Evolutionary conservation across 306 rosid species (phyloP).

Genomic region (Herpetospermum pedunculosum): DNA sequence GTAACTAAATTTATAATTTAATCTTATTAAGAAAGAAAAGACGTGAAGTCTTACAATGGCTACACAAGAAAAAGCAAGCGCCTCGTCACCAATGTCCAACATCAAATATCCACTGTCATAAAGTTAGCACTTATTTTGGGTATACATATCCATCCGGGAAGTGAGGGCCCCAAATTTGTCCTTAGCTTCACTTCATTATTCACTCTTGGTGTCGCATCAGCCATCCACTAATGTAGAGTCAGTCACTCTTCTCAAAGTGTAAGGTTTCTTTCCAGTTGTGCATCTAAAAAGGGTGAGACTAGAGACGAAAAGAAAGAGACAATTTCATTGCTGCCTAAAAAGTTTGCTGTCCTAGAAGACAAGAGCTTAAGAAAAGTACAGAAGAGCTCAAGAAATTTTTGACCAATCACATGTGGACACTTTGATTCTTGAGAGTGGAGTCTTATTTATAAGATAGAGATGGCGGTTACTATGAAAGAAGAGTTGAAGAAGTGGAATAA

Average conservation of each 20-base stretch:
- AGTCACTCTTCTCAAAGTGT: neutral
- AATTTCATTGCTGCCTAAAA: neutral
- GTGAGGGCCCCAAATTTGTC: constrained; percentile 3
- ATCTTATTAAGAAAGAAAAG: neutral
- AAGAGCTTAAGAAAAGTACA: neutral
- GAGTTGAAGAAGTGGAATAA: neutral
- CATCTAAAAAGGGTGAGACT: constrained; percentile 1
- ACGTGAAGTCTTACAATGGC: neutral
- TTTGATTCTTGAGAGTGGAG: neutral
- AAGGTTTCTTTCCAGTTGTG: constrained; percentile 6
- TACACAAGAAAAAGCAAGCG: neutral
- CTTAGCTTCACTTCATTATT: neutral
- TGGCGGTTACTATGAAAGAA: neutral
- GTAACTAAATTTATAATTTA: neutral
- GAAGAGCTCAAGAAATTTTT: neutral
- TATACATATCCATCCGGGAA: neutral
- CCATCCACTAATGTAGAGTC: constrained; percentile 6
- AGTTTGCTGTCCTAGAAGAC: neutral
- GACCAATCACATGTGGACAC: neutral
- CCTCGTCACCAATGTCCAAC: neutral
- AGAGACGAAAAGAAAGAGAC: neutral
- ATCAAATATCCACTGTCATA: neutral
- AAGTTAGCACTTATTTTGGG: constrained; percentile 1
- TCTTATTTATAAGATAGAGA: neutral
- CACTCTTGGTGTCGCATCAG: neutral